Evolutionary conservation across 164 flowering plant species (phyloP), one percentile per base, ranked within the genome.

Genomic region (Vitis rotundifolia): DNA sequence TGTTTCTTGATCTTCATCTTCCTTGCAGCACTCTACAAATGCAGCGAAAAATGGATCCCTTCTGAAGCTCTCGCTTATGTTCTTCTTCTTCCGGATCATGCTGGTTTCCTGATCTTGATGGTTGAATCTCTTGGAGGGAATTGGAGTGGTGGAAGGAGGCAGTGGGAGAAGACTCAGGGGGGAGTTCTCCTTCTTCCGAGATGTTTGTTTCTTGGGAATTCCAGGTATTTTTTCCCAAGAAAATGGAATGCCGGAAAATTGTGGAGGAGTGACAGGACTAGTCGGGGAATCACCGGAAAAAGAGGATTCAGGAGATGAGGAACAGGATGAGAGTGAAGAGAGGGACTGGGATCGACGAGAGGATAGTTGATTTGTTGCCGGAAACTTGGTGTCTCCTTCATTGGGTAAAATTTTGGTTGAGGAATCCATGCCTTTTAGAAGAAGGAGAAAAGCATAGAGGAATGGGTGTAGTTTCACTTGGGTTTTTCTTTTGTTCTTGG

Each of bases 141-240:
- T 49, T 50, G 77, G 52, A 8, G 49, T 65, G 13, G 77, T 70
- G 0, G 86, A 71, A 5, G 90, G 88, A 37, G 88, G 89, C 69
- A 77, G 64, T 13, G 84, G 88, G 49, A 83, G 85, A 9, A 64
- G 65, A 49, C 64, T 59, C 2, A 59, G 22, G 13, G 70, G 28
- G 22, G 75, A 47, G 7, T 81, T 72, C 14, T 66, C 64, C 15
- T 71, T 77, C 55, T 63, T 75, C 48, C 68, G 53, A 3, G 44
- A 37, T 37, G 37, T 13, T 65, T 58, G 68, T 10, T 75, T 78
- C 68, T 88, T 88, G 47, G 92, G 90, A 22, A 85, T 84, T 63
- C 92, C 90, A 1, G 92, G 92, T 14, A 79, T 56, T 61, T 81
- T 66, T 69, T 88, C 92, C 92, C 92, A 88, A 44, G 92, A 88